phyloP scores from a whole-genome alignment of 768 basidiomycete species.

The Tulasnella sp. region DNA sequence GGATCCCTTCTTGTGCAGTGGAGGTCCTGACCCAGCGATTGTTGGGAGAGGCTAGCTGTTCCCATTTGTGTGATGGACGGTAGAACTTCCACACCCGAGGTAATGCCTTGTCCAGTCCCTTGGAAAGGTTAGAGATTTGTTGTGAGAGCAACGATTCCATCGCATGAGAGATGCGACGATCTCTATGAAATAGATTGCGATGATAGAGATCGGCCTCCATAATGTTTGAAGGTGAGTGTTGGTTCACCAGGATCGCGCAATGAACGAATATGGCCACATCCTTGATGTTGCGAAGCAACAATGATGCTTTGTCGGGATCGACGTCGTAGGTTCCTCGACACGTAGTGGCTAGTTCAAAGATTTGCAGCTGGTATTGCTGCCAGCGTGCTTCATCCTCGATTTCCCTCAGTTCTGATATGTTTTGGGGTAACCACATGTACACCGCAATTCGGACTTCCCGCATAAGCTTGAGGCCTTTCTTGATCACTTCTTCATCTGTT shows the following conservation, averaged over 20 bases:
- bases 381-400: conserved; percentile 26
- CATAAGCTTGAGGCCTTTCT: conserved; percentile 18
- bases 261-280: conserved; percentile 7
- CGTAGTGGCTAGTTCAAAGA: conserved; percentile 27
- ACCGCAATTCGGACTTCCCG: conserved; percentile 29
- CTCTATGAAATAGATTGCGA: neutral
- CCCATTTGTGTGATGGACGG: neutral
- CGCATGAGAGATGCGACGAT: neutral
- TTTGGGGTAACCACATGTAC: conserved; percentile 24
- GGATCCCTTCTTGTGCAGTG: neutral
- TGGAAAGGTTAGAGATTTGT: neutral
- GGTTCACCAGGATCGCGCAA: neutral
- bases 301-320: neutral
- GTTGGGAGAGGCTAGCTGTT: neutral
- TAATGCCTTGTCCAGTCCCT: neutral
- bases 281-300: neutral
- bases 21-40: conserved; percentile 5
- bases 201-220: neutral
- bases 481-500: neutral
- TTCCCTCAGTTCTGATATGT: conserved; percentile 27
- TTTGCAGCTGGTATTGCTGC: conserved; percentile 19
- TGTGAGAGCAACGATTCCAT: neutral
- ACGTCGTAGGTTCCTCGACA: conserved; percentile 3
- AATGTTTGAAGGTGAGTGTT: neutral
- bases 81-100: neutral